Evolutionary conservation across 441 rosid species (phyloP), one percentile per base, ranked within the genome.

Genomic region (Adansonia madagascariensis): DNA sequence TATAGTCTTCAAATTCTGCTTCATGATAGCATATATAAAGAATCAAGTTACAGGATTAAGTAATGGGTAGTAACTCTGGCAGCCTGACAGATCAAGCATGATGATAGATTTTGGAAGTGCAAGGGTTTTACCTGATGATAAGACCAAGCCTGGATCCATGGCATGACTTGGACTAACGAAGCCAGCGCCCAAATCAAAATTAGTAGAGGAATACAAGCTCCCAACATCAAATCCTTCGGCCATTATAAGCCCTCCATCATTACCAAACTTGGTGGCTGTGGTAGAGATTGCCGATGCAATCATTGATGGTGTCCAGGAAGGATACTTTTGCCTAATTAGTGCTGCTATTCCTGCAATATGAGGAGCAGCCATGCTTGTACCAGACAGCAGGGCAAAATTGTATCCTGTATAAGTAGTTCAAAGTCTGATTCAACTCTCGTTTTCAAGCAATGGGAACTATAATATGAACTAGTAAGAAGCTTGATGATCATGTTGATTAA

Each of bases 311-410:
- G 87, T 84, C 99, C 97, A 94, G 6, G 84, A 85, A 64, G 97
- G 97, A 73, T 90, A 82, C 20, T 63, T 61, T 39, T 94, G 98
- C 85, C 90, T 94, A 82, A 92, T 86, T 2, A 94, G 80, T 2
- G 94, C 99, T 4, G 92, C 90, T 43, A 90, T 86, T 74, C 99
- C 99, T 0, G 63, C 92, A 6, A 89, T 74, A 69, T 96, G 99
- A 74, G 98, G 97, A 31, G 97, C 80, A 0, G 98, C 98, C 99
- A 94, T 94, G 85, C 99, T 96, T 3, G 98, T 92, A 47, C 98
- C 99, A 0, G 99, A 96, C 65, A 92, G 56, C 62, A 96, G 76
- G 0, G 98, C 98, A 74, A 89, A 96, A 66, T 71, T 87, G 60
- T 85, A 68, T 55, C 98, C 99, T 95, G 66, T n/a, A 62, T 20